Base-by-base conservation (phyloP, 768 basidiomycete species). In the Tulasnella calospora region DNA sequence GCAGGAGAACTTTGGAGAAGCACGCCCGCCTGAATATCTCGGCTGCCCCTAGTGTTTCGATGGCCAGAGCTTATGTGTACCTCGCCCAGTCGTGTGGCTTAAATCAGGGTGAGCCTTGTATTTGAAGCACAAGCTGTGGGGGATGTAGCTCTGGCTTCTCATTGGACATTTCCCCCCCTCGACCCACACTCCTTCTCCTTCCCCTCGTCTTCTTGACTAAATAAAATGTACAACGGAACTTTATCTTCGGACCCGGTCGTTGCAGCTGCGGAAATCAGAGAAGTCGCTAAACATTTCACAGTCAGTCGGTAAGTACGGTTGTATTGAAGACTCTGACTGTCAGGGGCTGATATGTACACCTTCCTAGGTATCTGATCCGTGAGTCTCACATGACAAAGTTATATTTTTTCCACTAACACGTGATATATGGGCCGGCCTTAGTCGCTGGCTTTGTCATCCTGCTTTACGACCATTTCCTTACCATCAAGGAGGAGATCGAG, bases 381-480 rank as follows among this genome's bases (percentile, higher is more conserved):
- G 23, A 74, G 73, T 55, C 33, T 47, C 38, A 36, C 10, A 44
- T 21, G 33, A 27, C 30, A 55, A 27, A 3, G 19, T 33, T 4
- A 30, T 23, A 51, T 27, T 5, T 74, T 51, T 13, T 35, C 33
- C 21, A 47, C 73, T 55, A 3, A 41, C 61, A 33, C 17, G 61
- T 27, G 27, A 44, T 21, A 12, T 21, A 74, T 33, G 21, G 27
- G n/a, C n/a, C n/a, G n/a, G 9, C 36, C 40, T 33, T 36, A 76
- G 75, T 67, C 36, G 41, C 30, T 15, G 75, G 75, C 55, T 70
- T 76, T 57, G 21, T 38, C 35, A 21, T 76, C 23, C 57, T 76
- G 19, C 40, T 76, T 38, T 76, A 76, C 67, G 75, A 76, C 41
- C 75, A 76, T 51, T 46, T 76, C 47, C 36, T 76, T 17, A 76